Evolutionary conservation across 768 basidiomycete genomes (phyloP), one percentile per base, ranked within the genome.

Genomic region (Tricholoma saponaceum): DNA sequence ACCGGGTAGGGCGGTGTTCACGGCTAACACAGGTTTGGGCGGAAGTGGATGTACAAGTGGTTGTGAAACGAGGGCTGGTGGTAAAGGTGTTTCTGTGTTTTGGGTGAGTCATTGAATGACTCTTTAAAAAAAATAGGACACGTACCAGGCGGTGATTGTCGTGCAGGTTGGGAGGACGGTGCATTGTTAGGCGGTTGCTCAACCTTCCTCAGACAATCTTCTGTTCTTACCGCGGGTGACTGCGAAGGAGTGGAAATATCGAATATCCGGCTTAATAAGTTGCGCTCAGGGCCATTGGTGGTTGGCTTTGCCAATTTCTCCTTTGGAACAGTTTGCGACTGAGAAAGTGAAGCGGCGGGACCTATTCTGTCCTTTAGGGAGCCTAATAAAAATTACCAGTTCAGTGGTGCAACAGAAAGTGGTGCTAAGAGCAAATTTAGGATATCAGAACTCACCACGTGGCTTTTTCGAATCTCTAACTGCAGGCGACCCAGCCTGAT

Each of bases 21-120:
- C 22, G 30, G 61, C 26, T 5, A 52, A 25, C n/a, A 58, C 50
- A 46, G 72, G 72, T 62, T 72, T 72, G 7, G 64, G 69, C 39
- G 65, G 80, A 59, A 67, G 68, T 49, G 63, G 73, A 60, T 66
- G 77, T 25, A 58, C 55, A 10, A 58, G 39, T 12, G 63, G 52
- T 26, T 62, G 58, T 14, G 58, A 50, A 39, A 53, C 51, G 37
- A 61, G 39, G n/a, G 54, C 51, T 44, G 39, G 47, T 49, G 47
- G 14, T 5, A 44, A n/a, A 33, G 54, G 18, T 6, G n/a, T 30
- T 30, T 18, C 47, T 50, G 16, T 9, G 47, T 18, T 13, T 22
- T 20, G 2, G 46, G 13, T 8, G 25, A 25, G 14, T 16, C 14
- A 26, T 26, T 16, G 4, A n/a, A 14, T 47, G 16, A 5, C 9